Percentiles rank a stretch among this genome's conserved stretches.
phyloP scores from a whole-genome alignment of 805 yeast species.

The Saturnispora kantuleensis region DNA sequence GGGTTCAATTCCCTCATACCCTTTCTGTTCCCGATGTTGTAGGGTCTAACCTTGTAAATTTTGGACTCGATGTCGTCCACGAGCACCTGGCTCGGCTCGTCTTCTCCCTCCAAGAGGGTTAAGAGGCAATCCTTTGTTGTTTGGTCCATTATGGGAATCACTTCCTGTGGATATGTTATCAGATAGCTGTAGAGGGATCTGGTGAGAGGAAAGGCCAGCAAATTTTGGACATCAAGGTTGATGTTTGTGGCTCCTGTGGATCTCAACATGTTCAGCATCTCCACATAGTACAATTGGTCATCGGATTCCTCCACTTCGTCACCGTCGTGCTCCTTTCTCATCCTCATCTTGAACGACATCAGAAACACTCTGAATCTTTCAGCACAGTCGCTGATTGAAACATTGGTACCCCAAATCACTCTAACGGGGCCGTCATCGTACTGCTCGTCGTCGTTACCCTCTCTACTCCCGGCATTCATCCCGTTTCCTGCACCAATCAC shows the following conservation, averaged over 20 bases:
- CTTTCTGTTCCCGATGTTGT: conserved; percentile 55
- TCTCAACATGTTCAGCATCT: conserved; percentile 63
- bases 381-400: conserved; percentile 80
- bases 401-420: conserved; percentile 98
- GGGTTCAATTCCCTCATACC: conserved; percentile 95
- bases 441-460: conserved; percentile 20
- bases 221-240: conserved; percentile 74
- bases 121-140: conserved; percentile 85
- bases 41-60: conserved; percentile 84
- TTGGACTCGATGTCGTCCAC: conserved; percentile 66
- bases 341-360: conserved; percentile 71
- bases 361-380: conserved; percentile 73
- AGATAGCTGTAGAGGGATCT: conserved; percentile 76
- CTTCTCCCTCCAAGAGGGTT: conserved; percentile 49
- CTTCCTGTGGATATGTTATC: conserved; percentile 91
- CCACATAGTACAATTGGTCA: conserved; percentile 64
- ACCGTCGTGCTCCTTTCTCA: conserved; percentile 48
- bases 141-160: conserved; percentile 96
- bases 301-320: conserved; percentile 40
- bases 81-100: conserved; percentile 20
- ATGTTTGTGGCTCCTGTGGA: conserved; percentile 71
- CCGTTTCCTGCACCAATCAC: background rate
- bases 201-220: conserved; percentile 66
- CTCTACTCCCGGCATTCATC: background rate
- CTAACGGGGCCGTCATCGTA: conserved; percentile 59